Base-by-base conservation (phyloP, 257 asterid species). In the Misopates orontium region DNA sequence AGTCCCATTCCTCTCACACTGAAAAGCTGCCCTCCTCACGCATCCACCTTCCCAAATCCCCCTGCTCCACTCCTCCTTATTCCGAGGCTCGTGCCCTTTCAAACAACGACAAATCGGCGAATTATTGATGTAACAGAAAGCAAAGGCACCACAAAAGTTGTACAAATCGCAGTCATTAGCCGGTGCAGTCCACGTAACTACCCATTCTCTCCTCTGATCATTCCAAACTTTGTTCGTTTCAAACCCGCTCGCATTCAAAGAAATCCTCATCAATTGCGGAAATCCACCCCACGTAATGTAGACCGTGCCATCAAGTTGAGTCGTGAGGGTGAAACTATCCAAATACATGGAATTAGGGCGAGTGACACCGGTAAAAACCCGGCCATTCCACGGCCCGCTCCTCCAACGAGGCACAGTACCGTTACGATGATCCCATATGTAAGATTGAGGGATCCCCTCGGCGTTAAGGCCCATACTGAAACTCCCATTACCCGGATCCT, bases 21-120 rank as follows among this genome's bases (percentile, higher is more conserved):
- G 59, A 20, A 75, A 32, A 5, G 6, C 40, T 1, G 71, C 31
- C 63, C 60, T 74, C 66, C 77, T 74, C 16, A 63, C 68, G 67
- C 83, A 78, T 40, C 83, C 83, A 57, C 53, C 57, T 10, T 60
- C 47, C 83, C 83, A 78, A 64, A 71, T 75, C 18, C 83, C 78
- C 58, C 18, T 40, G 1, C 32, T 25, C 83, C 80, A 75, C 40
- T 71, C 80, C 41, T 60, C 73, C 32, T 18, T 24, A 49, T 60
- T 20, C 71, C 51, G 71, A 7, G 83, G 78, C 36, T 53, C 50
- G 60, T 67, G 68, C 14, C 77, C 83, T 48, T 25, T 55, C 51
- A 75, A 56, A 65, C 80, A 78, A n/a, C 47, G 47, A 20, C 80
- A 75, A 5, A 64, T 64, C 40, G 70, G 78, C 13, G 68, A 64